Evolutionary conservation across 148 eudicot species (phyloP).

Genomic region (Amaranthus cruentus): DNA sequence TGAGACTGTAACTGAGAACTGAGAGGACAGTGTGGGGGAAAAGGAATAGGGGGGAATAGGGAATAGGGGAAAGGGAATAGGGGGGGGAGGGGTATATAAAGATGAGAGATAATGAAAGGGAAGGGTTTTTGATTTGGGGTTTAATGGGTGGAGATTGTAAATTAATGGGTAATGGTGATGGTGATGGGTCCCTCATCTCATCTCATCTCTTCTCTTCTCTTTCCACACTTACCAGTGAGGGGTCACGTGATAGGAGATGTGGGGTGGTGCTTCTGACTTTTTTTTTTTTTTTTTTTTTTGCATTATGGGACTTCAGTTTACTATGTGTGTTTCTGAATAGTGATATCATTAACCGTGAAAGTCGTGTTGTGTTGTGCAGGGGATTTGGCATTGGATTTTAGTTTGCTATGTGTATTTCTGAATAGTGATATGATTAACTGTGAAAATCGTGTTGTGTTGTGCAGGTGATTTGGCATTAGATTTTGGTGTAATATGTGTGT

Average conservation of each 20-base stretch:
- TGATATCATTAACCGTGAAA: too few relatives aligned
- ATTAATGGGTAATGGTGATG: neutral
- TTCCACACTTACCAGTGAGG: neutral
- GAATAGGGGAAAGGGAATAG: neutral
- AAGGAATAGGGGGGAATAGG: conserved; percentile 17
- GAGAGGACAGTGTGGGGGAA: conserved; percentile 28
- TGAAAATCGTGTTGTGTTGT: too few relatives aligned
- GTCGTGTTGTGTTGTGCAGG: too few relatives aligned
- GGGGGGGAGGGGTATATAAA: neutral
- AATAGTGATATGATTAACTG: too few relatives aligned
- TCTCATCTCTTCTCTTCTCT: conserved; percentile 22
- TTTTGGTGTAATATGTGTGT: too few relatives aligned
- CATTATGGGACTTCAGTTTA: neutral
- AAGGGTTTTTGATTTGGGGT: too few relatives aligned
- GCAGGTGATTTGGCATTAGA: too few relatives aligned
- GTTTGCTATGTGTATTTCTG: too few relatives aligned
- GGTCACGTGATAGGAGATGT: conserved; percentile 38
- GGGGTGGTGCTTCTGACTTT: conserved; percentile 21
- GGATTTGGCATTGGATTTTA: too few relatives aligned
- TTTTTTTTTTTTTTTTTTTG: neutral
- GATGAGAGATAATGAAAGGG: too few relatives aligned
- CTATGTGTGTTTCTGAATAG: too few relatives aligned
- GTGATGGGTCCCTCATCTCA: conserved; percentile 13
- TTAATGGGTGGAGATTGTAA: too few relatives aligned
- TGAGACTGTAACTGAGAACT: conserved; percentile 1